Evolutionary conservation across 352 stramenopile genomes (phyloP), one percentile per base, ranked within the genome.

Genomic region (Pythium aristosporum): DNA sequence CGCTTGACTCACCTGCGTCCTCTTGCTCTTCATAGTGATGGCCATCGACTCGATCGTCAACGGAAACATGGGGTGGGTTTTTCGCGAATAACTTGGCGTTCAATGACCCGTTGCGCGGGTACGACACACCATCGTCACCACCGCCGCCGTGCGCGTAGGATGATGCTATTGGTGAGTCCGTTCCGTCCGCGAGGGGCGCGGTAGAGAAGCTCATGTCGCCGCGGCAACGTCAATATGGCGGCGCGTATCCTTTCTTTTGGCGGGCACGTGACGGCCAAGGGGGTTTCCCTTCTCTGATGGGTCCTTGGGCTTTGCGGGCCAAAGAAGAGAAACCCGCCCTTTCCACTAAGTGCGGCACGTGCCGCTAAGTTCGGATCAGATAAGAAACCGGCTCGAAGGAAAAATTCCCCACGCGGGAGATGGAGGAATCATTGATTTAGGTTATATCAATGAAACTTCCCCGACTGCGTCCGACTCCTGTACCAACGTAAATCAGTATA

Each of bases 71-170:
- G 32, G 11, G 37, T n/a, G 10, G 48, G 36, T 23, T 59, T 57
- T 65, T 70, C 11, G 42, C 51, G 49, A 62, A 57, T 41, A 67
- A 44, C 53, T 67, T 67, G 52, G 52, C 16, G 21, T 52, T 9
- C 15, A 67, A 18, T 0, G 61, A 67, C 16, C 61, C 61, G 15
- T 52, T 62, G 1, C 20, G 30, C 2, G 16, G 51, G 23, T 43
- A 13, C 7, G 44, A 30, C 0, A 23, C 34, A 49, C 25, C 34
- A 20, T 52, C 42, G 23, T 44, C 36, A 46, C 20, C 51, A 25
- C 34, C 43, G 5, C 62, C 43, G 5, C 43, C 46, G 0, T 34
- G 30, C 37, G 23, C 32, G 12, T 62, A 48, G 7, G 37, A 15
- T 28, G 44, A n/a, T 9, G 30, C 2, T 18, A 18, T 55, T 21